These are phyloP conservation scores for Chrysoporthe puriensis DNA, from an alignment of 2,329 filamentous ascomycete species.

Conservation along the genomic window DNA sequence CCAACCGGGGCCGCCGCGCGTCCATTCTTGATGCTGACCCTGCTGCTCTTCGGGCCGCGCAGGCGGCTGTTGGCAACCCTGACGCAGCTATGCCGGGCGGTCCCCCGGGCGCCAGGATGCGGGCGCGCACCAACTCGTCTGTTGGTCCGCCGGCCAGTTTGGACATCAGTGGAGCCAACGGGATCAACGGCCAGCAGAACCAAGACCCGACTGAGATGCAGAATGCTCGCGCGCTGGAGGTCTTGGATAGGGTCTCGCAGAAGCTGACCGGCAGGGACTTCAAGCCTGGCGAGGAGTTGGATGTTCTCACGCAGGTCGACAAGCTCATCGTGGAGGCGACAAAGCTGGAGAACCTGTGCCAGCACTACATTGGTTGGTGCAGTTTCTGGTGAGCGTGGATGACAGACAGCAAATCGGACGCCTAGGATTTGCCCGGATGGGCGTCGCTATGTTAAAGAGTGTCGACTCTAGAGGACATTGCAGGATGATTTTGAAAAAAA, in stretches of 20 bases:
- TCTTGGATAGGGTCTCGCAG: slow-evolving; percentile 88
- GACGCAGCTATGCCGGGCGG: slow-evolving; percentile 46
- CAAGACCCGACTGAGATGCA: slow-evolving; percentile 71
- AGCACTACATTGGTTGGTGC: slow-evolving; percentile 99
- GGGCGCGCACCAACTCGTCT: slow-evolving; percentile 65
- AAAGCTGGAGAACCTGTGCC: slow-evolving; percentile 94
- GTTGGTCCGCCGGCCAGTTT: slow-evolving; percentile 41
- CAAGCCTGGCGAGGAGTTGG: slow-evolving; percentile 81
- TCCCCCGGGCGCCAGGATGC: slow-evolving; percentile 52
- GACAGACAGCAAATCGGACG: not conserved
- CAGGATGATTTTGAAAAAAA: not conserved
- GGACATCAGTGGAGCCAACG: slow-evolving; percentile 43
- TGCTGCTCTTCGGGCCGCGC: slow-evolving; percentile 58
- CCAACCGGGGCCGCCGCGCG: slow-evolving; percentile 62
- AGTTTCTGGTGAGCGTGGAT: slow-evolving; percentile 80
- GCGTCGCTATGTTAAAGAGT: not conserved
- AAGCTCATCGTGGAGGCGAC: slow-evolving; percentile 94
- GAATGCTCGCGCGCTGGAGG: slow-evolving; percentile 90
- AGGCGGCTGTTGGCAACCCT: slow-evolving; percentile 37
- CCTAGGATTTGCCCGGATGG: not conserved
- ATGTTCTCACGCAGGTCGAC: slow-evolving; percentile 86
- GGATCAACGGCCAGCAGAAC: slow-evolving; percentile 39
- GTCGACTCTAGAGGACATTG: not conserved
- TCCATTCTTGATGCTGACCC: slow-evolving; percentile 71
- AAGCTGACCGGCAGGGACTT: slow-evolving; percentile 96